phyloP scores from a whole-genome alignment of 2,329 filamentous ascomycete genomes.

The Sporothrix curviconia region DNA sequence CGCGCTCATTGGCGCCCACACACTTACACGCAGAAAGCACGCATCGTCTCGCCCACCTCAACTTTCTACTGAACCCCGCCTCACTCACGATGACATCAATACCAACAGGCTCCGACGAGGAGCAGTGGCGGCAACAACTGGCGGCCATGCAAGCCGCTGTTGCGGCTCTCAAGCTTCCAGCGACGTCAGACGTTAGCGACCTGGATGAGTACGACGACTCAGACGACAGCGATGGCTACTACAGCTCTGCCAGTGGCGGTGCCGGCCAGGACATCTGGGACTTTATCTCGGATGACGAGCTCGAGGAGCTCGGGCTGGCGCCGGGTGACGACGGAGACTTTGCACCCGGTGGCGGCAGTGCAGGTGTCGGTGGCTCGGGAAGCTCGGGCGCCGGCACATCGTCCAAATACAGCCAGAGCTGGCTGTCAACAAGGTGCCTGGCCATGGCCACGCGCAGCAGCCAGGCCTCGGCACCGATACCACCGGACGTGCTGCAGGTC shows the following conservation, averaged over 20 bases:
- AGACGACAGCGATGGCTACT: constrained; percentile 59
- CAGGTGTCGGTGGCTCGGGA: too few relatives aligned
- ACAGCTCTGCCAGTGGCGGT: constrained; percentile 39
- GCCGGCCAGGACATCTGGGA: constrained; percentile 86
- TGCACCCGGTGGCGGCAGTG: constrained; percentile 24
- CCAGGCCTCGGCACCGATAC: constrained; percentile 48
- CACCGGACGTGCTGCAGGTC: constrained; percentile 62
- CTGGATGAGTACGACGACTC: constrained; percentile 42
- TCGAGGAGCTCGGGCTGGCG: constrained; percentile 47
- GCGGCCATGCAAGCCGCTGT: constrained; percentile 81
- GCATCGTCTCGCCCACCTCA: neutral
- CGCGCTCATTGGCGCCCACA: too few relatives aligned
- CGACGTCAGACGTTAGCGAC: constrained; percentile 21
- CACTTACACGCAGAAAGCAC: neutral
- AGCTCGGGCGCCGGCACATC: neutral
- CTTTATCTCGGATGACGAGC: constrained; percentile 72
- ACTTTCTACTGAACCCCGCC: neutral
- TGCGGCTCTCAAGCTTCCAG: constrained; percentile 57
- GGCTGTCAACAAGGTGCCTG: constrained; percentile 66
- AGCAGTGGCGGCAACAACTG: constrained; percentile 78
- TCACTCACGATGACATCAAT: constrained; percentile 10
- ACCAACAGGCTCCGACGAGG: constrained; percentile 7
- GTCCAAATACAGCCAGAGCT: constrained; percentile 50
- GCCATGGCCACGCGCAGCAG: constrained; percentile 51
- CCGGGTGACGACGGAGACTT: constrained; percentile 29